phyloP scores from a whole-genome alignment of 169 alveolate genomes.

The Haemoproteus tartakovskyi region DNA sequence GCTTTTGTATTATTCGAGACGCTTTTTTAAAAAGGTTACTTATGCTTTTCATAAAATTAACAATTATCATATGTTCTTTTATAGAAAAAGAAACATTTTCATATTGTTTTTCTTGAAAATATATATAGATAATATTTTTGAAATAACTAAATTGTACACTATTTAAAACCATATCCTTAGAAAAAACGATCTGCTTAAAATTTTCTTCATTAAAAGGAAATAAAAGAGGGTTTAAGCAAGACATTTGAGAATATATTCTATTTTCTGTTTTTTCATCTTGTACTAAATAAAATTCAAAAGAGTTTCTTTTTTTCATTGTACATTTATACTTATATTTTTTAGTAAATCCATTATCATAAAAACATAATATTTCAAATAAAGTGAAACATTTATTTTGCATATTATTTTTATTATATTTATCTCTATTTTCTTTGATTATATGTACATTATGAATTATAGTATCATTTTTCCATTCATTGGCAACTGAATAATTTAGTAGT shows the following conservation, averaged over 20 bases:
- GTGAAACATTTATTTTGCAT: constrained; percentile 2
- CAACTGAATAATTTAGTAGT: constrained; percentile 11
- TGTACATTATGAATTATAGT: constrained; percentile 2
- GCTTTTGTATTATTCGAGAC: too few species aligned
- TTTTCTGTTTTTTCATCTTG: constrained; percentile 18
- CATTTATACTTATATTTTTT: constrained; percentile 32
- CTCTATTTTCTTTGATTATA: constrained; percentile 34
- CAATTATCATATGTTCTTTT: constrained; percentile 16
- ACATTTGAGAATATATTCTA: constrained; percentile 4
- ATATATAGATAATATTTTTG: constrained; percentile 24
- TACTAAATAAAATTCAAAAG: constrained; percentile 28
- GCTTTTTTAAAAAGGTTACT: constrained; percentile 19
- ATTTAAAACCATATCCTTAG: constrained; percentile 3
- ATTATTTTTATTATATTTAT: constrained; percentile 8
- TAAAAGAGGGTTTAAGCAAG: constrained; percentile 19
- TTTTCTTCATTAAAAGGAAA: constrained; percentile 60
- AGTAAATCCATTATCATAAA: constrained; percentile 10
- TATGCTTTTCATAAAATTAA: constrained; percentile 22
- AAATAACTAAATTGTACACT: constrained; percentile 7
- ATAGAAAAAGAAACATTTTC: constrained; percentile 17
- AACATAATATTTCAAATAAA: constrained; percentile 30
- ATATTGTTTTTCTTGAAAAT: constrained; percentile 36
- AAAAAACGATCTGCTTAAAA: constrained; percentile 6
- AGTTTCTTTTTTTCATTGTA: constrained; percentile 8
- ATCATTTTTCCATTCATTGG: constrained; percentile 2